These are phyloP conservation scores for Mucor plumbeus DNA, from an alignment of 371 early-diverging fungal genomes.

Conservation along the genomic window DNA sequence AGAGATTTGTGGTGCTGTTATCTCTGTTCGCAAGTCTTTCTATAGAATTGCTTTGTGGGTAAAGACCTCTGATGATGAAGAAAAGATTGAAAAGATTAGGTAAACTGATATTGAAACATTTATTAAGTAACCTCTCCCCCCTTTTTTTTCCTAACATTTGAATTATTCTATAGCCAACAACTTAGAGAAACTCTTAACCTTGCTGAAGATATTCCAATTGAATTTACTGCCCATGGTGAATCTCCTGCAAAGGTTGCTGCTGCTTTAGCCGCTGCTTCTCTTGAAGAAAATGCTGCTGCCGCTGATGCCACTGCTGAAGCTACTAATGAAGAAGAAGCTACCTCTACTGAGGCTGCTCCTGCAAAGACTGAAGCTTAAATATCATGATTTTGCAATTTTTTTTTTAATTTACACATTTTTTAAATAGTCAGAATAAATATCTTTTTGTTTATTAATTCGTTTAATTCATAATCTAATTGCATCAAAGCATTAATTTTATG, in stretches of 20 bases:
- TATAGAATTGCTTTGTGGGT: conserved; percentile 94
- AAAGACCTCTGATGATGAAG: conserved; percentile 71
- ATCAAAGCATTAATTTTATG: neutral
- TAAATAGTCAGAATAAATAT: neutral
- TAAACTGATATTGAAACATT: conserved; percentile 33
- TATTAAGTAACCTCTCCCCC: too few relatives aligned
- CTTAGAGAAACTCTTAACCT: conserved; percentile 59
- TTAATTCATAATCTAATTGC: neutral
- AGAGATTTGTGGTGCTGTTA: conserved; percentile 92
- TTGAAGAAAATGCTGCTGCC: conserved; percentile 21
- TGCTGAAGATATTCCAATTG: conserved; percentile 43
- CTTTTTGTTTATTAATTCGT: neutral
- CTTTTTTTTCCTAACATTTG: too few relatives aligned
- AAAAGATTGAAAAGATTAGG: conserved; percentile 69
- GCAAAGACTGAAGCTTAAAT: conserved; percentile 15
- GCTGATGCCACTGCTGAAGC: conserved; percentile 14
- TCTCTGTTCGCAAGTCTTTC: conserved; percentile 80
- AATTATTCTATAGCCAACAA: conserved; percentile 46
- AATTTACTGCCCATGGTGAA: conserved; percentile 55
- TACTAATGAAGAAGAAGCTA: conserved; percentile 9
- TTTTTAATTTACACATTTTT: neutral
- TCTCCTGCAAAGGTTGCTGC: conserved; percentile 40
- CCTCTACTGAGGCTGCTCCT: conserved; percentile 10
- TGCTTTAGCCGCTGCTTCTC: conserved; percentile 30
- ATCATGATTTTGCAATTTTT: neutral